Evolutionary conservation across 108 stramenopile species (phyloP), one percentile per base, ranked within the genome.

Genomic region (Schizochytrium sp.): DNA sequence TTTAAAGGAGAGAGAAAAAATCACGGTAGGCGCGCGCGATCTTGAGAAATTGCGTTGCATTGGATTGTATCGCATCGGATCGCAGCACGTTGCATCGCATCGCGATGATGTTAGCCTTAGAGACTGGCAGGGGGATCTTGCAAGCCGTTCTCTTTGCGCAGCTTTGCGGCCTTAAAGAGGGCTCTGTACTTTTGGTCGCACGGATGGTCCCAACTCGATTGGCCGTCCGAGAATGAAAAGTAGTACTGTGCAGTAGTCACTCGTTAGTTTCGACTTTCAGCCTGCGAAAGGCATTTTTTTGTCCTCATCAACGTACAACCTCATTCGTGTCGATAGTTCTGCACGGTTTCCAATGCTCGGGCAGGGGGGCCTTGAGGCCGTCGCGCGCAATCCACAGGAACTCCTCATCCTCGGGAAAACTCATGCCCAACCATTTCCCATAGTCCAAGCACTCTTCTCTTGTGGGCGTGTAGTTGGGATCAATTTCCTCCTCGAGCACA

Each of bases 341-440:
- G 90, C 94, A 95, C 4, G 94, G 94, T 72, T 95, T 95, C 94
- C 94, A 95, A 45, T 94, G 87, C 25, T 94, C 92, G 4, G 94
- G 94, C 5, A 95, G 89, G 2, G 94, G 94, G 23, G 94, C 94
- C 59, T 93, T 94, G 28, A 94, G 91, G 4, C 95, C 95, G 63
- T 95, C 95, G 18, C 94, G 91, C 25, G 95, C 95, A 60, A 95
- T 95, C 93, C 93, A 95, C 57, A 94, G 92, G 5, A 95, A 60
- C 60, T 94, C 94, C n/a, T 57, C 45, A 71, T 95, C 95, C 41
- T 92, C 89, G 43, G 89, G 72, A 14, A 94, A 88, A 57, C 94
- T 93, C 94, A 95, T 94, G n/a, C 95, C 94, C 25, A 95, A 92
- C 95, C 95, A 95, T 72, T 94, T 92, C 14, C 94, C 95, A 57